Percentiles rank a stretch among this genome's conserved stretches.
Conservation (phyloP, 208 protist genomes). For the Phytomonas sp. region DNA sequence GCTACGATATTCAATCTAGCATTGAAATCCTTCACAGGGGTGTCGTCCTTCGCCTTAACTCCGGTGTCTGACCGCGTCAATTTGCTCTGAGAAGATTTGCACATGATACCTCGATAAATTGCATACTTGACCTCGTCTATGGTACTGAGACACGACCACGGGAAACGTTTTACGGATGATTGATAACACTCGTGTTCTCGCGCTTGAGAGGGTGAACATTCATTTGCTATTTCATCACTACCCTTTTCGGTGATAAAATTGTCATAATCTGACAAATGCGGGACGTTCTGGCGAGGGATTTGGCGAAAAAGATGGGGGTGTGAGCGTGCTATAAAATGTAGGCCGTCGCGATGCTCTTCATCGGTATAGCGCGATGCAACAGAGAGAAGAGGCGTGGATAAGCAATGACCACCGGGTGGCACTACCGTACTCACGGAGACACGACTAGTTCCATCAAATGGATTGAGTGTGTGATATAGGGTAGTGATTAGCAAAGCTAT, state of each 20-base stretch:
- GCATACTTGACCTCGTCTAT: not conserved
- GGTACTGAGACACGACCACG: not conserved
- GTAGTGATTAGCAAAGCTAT: conserved; percentile 44
- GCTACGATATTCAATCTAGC: not conserved
- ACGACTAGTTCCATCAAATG: conserved; percentile 39
- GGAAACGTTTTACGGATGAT: not conserved
- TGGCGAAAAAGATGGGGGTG: conserved; percentile 71
- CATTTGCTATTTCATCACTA: not conserved
- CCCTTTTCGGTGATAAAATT: not conserved
- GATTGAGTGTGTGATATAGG: conserved; percentile 63
- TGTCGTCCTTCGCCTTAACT: not conserved
- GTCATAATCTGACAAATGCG: not conserved
- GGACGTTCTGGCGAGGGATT: not conserved
- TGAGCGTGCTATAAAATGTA: conserved; percentile 46
- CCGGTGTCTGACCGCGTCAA: not conserved
- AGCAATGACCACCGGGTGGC: conserved; percentile 12
- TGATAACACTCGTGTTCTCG: not conserved
- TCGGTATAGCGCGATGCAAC: conserved; percentile 25
- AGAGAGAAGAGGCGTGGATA: conserved; percentile 1
- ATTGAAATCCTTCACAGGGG: not conserved
- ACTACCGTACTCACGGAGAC: conserved; percentile 41
- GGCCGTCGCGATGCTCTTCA: conserved; percentile 60
- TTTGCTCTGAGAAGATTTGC: not conserved
- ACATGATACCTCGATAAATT: not conserved
- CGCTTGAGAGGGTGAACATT: not conserved